phyloP scores from a whole-genome alignment of 345 rosid genomes.

The Melastoma malabathricum region DNA sequence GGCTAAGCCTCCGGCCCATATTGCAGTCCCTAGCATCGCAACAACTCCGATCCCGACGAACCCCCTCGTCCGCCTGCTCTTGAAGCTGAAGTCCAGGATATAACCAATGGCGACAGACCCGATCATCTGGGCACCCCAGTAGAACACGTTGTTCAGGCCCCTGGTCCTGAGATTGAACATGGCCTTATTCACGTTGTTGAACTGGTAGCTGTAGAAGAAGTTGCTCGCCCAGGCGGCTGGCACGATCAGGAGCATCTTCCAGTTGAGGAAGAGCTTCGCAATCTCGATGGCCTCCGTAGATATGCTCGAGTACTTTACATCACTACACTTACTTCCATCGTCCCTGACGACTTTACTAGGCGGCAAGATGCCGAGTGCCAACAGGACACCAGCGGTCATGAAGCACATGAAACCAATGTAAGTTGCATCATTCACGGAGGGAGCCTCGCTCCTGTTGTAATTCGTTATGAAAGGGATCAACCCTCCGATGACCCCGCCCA shows the following conservation, averaged over 20 bases:
- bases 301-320: slow-evolving; percentile 31
- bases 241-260: slow-evolving; percentile 64
- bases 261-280: slow-evolving; percentile 28
- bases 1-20: slow-evolving; percentile 84
- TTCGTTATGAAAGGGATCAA: slow-evolving; percentile 47
- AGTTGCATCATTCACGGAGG: slow-evolving; percentile 40
- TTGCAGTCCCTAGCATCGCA: slow-evolving; percentile 43
- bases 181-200: slow-evolving; percentile 57
- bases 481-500: slow-evolving; percentile 63
- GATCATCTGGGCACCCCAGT: slow-evolving; percentile 91
- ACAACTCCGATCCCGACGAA: slow-evolving; percentile 55
- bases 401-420: slow-evolving; percentile 70
- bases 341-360: slow-evolving; percentile 32
- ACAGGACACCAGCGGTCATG: slow-evolving; percentile 43
- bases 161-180: slow-evolving; percentile 65
- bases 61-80: slow-evolving; percentile 57
- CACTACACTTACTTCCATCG: slow-evolving; percentile 35
- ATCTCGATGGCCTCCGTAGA: slow-evolving; percentile 29
- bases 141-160: slow-evolving; percentile 77
- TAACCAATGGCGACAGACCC: slow-evolving; percentile 63
- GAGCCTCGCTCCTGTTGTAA: slow-evolving; percentile 20
- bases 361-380: slow-evolving; percentile 35
- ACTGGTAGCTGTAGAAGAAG: slow-evolving; percentile 77
- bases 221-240: slow-evolving; percentile 93
- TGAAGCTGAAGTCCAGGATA: slow-evolving; percentile 63